Evolutionary conservation across 495 filamentous ascomycete species (phyloP), one percentile per base, ranked within the genome.

Genomic region (Aspergillus wentii): DNA sequence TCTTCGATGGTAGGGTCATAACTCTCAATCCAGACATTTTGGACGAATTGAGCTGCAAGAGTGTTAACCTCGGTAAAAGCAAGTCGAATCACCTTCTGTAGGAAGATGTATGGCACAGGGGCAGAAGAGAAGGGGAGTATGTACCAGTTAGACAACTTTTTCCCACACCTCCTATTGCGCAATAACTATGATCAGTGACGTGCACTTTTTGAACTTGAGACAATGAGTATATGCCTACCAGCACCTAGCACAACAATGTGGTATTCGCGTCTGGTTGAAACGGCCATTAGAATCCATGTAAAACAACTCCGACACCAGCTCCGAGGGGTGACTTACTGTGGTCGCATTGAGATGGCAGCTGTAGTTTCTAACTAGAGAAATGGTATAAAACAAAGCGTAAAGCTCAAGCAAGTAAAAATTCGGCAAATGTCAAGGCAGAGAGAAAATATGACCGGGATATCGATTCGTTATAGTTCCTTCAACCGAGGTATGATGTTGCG

Each of bases 1-100:
- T 98, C 89, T 65, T 98, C 92, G 54, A 98, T 97, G 7, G 92
- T 98, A 3, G 92, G 92, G 62, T 98, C 92, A 66, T 98, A 98
- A 61, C 85, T 90, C 65, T 98, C 92, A 57, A 98, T 95, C 88
- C 94, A 98, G 30, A 95, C 86, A 72, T 96, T 94, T 61, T 97
- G 92, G 14, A 97, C 92, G 62, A 98, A 98, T 76, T 98, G 92
- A 46, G 92, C 92, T 95, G 64, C 31, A 34, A 41, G 36, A 37
- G n/a, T n/a, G n/a, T n/a, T n/a, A n/a, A n/a, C n/a, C n/a, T n/a
- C n/a, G n/a, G n/a, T n/a, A n/a, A n/a, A n/a, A n/a, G n/a, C n/a
- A n/a, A 38, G 35, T 33, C 10, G 20, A 21, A 49, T 45, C 40
- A 18, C 35, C 26, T 21, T 20, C 13, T 11, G n/a, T 16, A 16